Evolutionary conservation across 1,284 basidiomycete genomes (phyloP).

Genomic region (Afroboletus lepidellus): DNA sequence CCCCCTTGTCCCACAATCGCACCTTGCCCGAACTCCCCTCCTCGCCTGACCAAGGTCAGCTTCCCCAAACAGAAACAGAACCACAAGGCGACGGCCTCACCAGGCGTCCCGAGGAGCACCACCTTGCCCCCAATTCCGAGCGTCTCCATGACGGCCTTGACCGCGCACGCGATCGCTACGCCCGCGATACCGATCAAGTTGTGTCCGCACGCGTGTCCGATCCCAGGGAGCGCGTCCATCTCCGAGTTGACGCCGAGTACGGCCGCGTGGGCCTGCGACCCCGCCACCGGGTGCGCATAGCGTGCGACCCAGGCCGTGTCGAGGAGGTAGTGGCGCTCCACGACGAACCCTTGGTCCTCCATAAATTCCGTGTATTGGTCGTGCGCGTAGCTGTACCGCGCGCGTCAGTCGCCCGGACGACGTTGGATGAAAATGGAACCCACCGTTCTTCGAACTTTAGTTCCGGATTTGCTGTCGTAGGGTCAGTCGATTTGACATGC

Average conservation of each 20-base stretch:
- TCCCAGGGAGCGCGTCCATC: slow-evolving; percentile 61
- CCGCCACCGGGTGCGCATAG: slow-evolving; percentile 38
- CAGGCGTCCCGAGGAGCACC: slow-evolving; percentile 73
- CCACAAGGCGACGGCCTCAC: slow-evolving; percentile 31
- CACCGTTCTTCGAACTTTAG: slow-evolving; percentile 56
- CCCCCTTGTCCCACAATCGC: slow-evolving; percentile 57
- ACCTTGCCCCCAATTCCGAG: slow-evolving; percentile 63
- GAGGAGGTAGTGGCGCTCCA: slow-evolving; percentile 55
- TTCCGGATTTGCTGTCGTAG: slow-evolving; percentile 54
- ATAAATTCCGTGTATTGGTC: slow-evolving; percentile 57
- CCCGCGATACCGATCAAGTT: slow-evolving; percentile 76
- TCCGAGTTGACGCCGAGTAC: slow-evolving; percentile 74
- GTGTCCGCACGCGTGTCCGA: slow-evolving; percentile 78
- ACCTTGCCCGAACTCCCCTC: slow-evolving; percentile 74
- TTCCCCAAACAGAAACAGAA: background rate
- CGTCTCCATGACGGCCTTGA: slow-evolving; percentile 56
- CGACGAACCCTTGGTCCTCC: slow-evolving; percentile 55
- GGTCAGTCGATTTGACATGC: no score
- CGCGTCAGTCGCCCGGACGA: background rate
- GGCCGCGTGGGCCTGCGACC: slow-evolving; percentile 21
- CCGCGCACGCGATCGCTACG: slow-evolving; percentile 63
- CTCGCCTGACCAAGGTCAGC: slow-evolving; percentile 48
- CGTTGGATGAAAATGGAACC: slow-evolving; percentile 15
- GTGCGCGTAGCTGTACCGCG: slow-evolving; percentile 44
- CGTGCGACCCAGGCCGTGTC: slow-evolving; percentile 72